Percentiles rank a stretch among this genome's conserved stretches.
Conservation (phyloP, 2,329 filamentous ascomycete genomes). For the Tolypocladium pustulatum region DNA sequence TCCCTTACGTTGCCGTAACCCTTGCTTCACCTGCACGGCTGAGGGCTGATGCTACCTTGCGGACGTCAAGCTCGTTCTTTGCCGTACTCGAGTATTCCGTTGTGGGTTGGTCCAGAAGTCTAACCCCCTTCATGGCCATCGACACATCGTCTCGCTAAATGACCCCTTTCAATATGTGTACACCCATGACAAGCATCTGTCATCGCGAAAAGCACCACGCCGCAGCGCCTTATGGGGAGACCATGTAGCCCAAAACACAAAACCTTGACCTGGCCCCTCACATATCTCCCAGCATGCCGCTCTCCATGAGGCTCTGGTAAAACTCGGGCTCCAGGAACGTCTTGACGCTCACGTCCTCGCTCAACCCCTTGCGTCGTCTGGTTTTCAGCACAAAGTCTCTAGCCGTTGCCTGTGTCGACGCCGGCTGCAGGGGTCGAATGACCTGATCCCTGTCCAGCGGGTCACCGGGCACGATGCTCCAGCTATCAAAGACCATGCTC, state of each 20-base stretch:
- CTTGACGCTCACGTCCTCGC: slow-evolving; percentile 89
- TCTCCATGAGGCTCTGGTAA: slow-evolving; percentile 79
- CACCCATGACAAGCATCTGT: neutral
- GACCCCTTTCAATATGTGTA: neutral
- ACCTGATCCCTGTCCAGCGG: slow-evolving; percentile 82
- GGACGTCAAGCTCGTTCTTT: neutral
- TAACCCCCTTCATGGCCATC: neutral
- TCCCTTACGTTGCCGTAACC: neutral
- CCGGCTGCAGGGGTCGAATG: slow-evolving; percentile 75
- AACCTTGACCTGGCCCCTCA: slow-evolving; percentile 6
- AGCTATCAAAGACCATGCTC: slow-evolving; percentile 87
- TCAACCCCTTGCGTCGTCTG: slow-evolving; percentile 80
- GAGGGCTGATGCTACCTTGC: neutral
- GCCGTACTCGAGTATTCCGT: neutral
- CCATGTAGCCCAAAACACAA: neutral
- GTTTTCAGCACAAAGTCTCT: slow-evolving; percentile 97
- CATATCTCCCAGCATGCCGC: slow-evolving; percentile 63
- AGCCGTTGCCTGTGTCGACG: slow-evolving; percentile 77
- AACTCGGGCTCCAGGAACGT: slow-evolving; percentile 95
- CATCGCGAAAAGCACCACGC: neutral
- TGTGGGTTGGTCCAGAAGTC: neutral
- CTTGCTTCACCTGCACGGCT: neutral
- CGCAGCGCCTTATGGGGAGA: neutral
- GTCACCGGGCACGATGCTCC: slow-evolving; percentile 92
- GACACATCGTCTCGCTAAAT: neutral